Percentiles rank a stretch among this genome's conserved stretches.
These are phyloP conservation scores for Calonectria pseudoturangicola DNA, from an alignment of 2,329 filamentous ascomycete species.

Conservation along the genomic window DNA sequence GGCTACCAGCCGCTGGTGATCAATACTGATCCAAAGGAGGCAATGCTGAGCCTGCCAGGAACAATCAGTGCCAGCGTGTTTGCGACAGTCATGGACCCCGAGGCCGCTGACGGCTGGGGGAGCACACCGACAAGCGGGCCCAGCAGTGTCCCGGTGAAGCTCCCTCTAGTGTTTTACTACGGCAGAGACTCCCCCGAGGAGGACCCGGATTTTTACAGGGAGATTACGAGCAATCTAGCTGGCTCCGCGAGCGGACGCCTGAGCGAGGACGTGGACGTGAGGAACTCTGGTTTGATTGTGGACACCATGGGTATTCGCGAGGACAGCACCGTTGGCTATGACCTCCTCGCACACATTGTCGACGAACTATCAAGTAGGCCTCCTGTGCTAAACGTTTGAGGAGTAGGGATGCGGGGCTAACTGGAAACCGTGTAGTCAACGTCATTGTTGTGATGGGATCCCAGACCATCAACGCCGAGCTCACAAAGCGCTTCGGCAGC, in stretches of 20 bases:
- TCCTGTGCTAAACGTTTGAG: not conserved
- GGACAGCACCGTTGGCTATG: conserved; percentile 80
- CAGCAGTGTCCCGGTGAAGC: conserved; percentile 90
- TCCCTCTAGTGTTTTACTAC: conserved; percentile 93
- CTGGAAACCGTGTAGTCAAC: conserved; percentile 77
- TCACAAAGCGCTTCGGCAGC: conserved; percentile 80
- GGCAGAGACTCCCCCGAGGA: conserved; percentile 84
- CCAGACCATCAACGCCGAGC: conserved; percentile 83
- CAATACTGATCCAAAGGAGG: conserved; percentile 89
- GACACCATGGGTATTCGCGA: conserved; percentile 85
- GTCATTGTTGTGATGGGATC: conserved; percentile 89
- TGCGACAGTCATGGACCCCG: conserved; percentile 88
- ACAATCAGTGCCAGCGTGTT: conserved; percentile 91
- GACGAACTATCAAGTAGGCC: conserved; percentile 71
- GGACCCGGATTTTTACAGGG: conserved; percentile 82
- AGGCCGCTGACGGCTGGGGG: conserved; percentile 88
- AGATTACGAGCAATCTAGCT: conserved; percentile 84
- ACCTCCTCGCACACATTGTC: conserved; percentile 86
- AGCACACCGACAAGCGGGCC: conserved; percentile 93
- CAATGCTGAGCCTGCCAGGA: conserved; percentile 85
- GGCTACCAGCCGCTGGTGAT: conserved; percentile 86
- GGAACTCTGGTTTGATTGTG: conserved; percentile 86
- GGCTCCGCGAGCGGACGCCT: conserved; percentile 86
- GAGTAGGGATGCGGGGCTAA: conserved; percentile 37
- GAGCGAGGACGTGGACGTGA: conserved; percentile 83